Evolutionary conservation across 2,329 filamentous ascomycete species (phyloP), one percentile per base, ranked within the genome.

Genomic region (Monosporascus cannonballus): DNA sequence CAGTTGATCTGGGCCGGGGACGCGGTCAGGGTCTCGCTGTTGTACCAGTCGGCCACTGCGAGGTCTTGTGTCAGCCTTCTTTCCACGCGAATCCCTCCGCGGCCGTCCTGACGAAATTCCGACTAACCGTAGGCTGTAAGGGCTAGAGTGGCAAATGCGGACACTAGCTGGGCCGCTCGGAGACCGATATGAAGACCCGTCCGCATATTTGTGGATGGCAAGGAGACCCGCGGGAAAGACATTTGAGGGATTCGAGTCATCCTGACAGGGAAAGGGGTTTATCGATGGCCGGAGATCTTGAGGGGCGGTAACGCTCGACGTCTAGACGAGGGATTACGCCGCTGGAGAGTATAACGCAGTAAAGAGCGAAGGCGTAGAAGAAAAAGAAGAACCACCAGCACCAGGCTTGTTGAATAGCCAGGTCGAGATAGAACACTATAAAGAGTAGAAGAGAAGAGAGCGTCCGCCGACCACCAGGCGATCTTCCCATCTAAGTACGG

Each of bases 11-110:
- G 75, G 3, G 74, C 70, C 0, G 83, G 82, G n/a, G 81, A 75
- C 18, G 73, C 59, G 3, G 74, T 75, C 57, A 76, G 71, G 61
- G 79, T 86, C 61, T 81, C 71, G 54, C 68, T 71, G 64, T 78
- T 74, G 66, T 83, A 84, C 78, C 80, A 85, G 67, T 84, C 73
- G 58, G 78, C 72, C 52, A 85, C 83, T 85, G 51, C 54, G 36
- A 22, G 9, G 30, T 34, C 14, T 5, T 24, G n/a, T n/a, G 42
- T 46, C 25, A 46, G 42, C 14, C 42, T 24, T 42, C 39, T 42
- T 24, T 20, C 18, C 39, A 20, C 18, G 5, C n/a, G 5, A 14
- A 42, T 42, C 18, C 22, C 27, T 49, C 15, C 17, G 18, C n/a
- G 48, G 18, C 20, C 22, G 38, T 17, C 14, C 30, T 14, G 30